Evolutionary conservation across 768 basidiomycete genomes (phyloP).

Genomic region (Suillus placidus): DNA sequence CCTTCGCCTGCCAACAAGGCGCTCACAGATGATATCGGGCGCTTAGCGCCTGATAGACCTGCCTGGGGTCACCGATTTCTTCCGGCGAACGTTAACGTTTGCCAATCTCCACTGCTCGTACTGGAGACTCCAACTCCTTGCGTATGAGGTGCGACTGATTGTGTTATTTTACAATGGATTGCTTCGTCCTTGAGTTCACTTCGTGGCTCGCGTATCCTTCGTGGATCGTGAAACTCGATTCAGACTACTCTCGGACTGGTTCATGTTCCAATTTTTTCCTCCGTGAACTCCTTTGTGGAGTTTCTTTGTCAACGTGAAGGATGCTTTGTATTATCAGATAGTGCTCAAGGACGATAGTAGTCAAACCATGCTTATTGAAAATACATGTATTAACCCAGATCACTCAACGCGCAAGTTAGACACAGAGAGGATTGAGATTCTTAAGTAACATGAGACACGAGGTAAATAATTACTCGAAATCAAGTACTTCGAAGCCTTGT

Average conservation of each 20-base stretch:
- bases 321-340: not conserved
- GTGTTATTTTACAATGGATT: not conserved
- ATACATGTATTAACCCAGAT: not conserved
- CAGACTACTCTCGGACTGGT: slow-evolving; percentile 1
- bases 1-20: not conserved
- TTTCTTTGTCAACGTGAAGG: not conserved
- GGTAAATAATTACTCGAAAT: not conserved
- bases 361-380: not conserved
- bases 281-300: not conserved
- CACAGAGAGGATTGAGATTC: not conserved
- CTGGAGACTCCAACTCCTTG: not conserved
- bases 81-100: not conserved
- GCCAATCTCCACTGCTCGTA: not conserved
- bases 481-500: not conserved
- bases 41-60: not conserved
- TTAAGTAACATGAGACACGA: not conserved
- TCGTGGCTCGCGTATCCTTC: not conserved
- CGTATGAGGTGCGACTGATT: not conserved
- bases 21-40: not conserved
- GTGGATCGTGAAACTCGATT: slow-evolving; percentile 2
- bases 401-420: not conserved
- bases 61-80: not conserved
- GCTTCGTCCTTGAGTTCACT: slow-evolving; percentile 1
- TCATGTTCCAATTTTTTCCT: not conserved
- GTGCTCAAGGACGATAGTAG: not conserved